Conservation (phyloP, 2,329 filamentous ascomycete species). For the Trichoderma sp. region DNA sequence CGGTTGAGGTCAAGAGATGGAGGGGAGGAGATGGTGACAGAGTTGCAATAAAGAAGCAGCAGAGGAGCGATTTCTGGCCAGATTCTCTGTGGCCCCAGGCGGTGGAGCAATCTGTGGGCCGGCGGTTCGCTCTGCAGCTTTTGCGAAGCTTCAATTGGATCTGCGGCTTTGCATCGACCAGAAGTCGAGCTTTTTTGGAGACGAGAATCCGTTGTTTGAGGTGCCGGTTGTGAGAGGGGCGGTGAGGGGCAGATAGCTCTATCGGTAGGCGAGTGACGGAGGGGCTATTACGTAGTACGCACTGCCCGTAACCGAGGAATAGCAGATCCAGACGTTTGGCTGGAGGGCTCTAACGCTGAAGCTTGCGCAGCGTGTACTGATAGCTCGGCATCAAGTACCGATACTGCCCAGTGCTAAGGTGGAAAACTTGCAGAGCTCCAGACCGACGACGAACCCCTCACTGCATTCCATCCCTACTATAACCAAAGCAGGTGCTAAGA, state of each 20-base stretch:
- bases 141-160: not conserved
- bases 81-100: constrained; percentile 6
- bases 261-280: not conserved
- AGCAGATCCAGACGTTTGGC: not conserved
- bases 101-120: constrained; percentile 16
- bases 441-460: constrained; percentile 2
- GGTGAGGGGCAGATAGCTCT: constrained; percentile 8
- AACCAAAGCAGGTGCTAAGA: not conserved
- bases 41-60: not conserved
- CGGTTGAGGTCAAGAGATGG: constrained; percentile 15
- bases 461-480: not conserved
- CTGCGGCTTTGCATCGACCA: not conserved
- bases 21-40: constrained; percentile 3
- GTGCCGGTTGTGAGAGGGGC: not conserved
- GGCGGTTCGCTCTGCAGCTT: not conserved
- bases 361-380: not conserved
- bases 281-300: not conserved
- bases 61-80: constrained; percentile 10
- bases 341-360: not conserved
- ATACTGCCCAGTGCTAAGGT: not conserved
- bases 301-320: not conserved
- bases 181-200: not conserved
- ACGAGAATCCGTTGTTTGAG: not conserved
- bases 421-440: constrained; percentile 1
- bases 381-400: not conserved